A percentile compares a stretch with the other conserved stretches of the same genome.
phyloP scores from a whole-genome alignment of 768 basidiomycete genomes.

The Termitomyces sp. region DNA sequence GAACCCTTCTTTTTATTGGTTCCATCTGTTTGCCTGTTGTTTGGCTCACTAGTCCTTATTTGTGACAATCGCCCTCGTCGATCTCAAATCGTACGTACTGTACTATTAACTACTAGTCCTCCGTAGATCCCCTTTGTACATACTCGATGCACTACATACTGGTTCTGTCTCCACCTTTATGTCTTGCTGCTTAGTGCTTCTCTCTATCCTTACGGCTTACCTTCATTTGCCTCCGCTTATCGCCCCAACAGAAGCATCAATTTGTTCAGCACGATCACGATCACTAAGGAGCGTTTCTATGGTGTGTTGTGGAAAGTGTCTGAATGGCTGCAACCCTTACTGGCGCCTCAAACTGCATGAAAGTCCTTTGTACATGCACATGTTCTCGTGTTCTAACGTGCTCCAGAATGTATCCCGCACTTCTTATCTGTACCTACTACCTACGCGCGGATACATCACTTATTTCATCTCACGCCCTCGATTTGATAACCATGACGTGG shows the following conservation, averaged over 20 bases:
- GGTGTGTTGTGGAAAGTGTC: too few relatives aligned
- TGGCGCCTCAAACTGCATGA: neutral
- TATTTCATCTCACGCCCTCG: conserved; percentile 14
- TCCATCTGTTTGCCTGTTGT: conserved; percentile 36
- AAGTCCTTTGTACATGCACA: neutral
- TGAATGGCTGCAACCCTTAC: neutral
- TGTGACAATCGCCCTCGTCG: conserved; percentile 21
- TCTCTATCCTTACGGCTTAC: neutral
- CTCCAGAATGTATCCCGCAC: neutral
- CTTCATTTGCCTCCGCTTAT: conserved; percentile 11
- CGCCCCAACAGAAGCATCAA: conserved; percentile 24
- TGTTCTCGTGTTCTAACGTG: neutral
- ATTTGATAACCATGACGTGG: conserved; percentile 1
- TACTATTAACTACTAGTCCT: neutral
- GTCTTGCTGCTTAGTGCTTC: neutral
- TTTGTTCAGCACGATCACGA: conserved; percentile 28
- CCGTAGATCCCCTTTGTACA: neutral
- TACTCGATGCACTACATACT: neutral
- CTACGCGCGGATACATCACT: conserved; percentile 9
- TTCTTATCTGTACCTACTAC: neutral
- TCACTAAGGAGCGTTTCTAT: conserved; percentile 21
- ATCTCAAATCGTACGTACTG: neutral
- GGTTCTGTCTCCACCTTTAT: neutral
- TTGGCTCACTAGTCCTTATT: conserved; percentile 33
- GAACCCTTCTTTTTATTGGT: conserved; percentile 38